Conservation (phyloP, 257 asterid genomes). For the Jaltomata sinuosa region DNA sequence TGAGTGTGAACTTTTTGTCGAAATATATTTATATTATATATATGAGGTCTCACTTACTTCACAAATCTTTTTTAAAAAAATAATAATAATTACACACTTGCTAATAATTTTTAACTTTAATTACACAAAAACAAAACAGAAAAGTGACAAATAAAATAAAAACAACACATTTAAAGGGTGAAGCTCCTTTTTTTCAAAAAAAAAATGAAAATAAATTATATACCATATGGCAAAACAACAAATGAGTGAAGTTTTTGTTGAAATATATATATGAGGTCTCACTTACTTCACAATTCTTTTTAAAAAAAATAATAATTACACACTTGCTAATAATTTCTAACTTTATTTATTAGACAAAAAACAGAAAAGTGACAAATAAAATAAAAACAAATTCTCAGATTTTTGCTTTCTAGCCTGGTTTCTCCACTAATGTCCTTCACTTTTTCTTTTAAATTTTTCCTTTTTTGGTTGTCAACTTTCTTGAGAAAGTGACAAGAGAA, state of each 20-base stretch:
- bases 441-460: background rate
- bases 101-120: too few relatives aligned
- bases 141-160: too few relatives aligned
- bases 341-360: background rate
- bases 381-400: background rate
- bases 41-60: too few relatives aligned
- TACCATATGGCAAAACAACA: too few relatives aligned
- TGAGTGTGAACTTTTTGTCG: background rate
- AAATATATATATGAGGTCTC: background rate
- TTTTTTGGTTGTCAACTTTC: background rate
- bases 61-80: too few relatives aligned
- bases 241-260: too few relatives aligned
- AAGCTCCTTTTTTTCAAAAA: too few relatives aligned
- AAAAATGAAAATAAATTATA: too few relatives aligned
- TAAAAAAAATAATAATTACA: background rate
- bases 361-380: background rate
- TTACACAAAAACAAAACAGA: too few relatives aligned
- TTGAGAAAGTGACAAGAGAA: conserved; percentile 5
- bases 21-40: too few relatives aligned
- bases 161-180: too few relatives aligned
- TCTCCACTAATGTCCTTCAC: conserved; percentile 1
- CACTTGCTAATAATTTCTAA: background rate
- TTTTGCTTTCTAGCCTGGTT: conserved; percentile 12
- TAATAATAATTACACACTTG: too few relatives aligned
- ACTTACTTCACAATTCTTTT: background rate